Evolutionary conservation across 1,139 yeast genomes (phyloP).

Genomic region (Zygoascus meyerae): DNA sequence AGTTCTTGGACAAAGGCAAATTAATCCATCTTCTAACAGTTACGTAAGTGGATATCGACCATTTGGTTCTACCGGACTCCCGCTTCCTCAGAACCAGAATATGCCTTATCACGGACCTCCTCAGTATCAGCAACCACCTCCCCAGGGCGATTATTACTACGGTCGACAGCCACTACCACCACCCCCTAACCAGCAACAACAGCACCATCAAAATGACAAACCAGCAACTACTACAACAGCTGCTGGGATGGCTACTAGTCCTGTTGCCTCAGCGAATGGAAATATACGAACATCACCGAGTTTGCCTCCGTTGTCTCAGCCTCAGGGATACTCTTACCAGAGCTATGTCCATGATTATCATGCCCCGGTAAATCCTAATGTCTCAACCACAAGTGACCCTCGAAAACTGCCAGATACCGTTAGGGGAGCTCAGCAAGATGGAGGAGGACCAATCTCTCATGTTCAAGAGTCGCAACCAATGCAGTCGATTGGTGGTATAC

Average conservation of each 20-base stretch:
- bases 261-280: not conserved
- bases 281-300: slow-evolving; percentile 17
- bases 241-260: not conserved
- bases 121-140: slow-evolving; percentile 8
- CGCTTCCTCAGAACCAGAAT: slow-evolving; percentile 14
- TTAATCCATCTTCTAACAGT: slow-evolving; percentile 1
- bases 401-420: slow-evolving; percentile 20
- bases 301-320: slow-evolving; percentile 19
- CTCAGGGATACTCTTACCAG: slow-evolving; percentile 17
- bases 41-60: slow-evolving; percentile 21
- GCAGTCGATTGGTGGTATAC: not conserved
- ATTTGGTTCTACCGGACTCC: slow-evolving; percentile 17
- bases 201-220: not conserved
- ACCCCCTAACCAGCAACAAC: not conserved
- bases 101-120: slow-evolving; percentile 10
- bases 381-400: slow-evolving; percentile 19
- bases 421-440: slow-evolving; percentile 5
- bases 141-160: slow-evolving; percentile 1
- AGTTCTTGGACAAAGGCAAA: not conserved
- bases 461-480: slow-evolving; percentile 10
- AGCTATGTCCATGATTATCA: slow-evolving; percentile 18
- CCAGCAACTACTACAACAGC: not conserved
- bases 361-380: not conserved
- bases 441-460: not conserved
- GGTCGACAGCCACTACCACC: slow-evolving; percentile 5